A percentile compares a stretch with the other conserved stretches of the same genome.
These are phyloP conservation scores for Juncus effusus DNA, from an alignment of 176 grass and related monocot species.

Conservation along the genomic window DNA sequence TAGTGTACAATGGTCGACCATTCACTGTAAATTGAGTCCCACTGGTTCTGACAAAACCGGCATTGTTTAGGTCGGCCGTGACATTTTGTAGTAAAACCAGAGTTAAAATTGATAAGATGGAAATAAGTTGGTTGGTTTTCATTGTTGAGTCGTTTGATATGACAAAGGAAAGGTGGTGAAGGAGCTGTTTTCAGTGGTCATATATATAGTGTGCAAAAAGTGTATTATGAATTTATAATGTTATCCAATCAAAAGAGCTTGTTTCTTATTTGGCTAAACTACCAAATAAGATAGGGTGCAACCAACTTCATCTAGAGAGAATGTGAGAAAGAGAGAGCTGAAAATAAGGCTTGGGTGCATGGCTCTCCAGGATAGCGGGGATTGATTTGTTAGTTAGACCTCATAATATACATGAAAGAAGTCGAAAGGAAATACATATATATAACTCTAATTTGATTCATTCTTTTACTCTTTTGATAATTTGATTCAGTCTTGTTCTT, in stretches of 20 bases:
- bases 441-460: neutral
- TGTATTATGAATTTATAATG: neutral
- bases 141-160: constrained; percentile 11
- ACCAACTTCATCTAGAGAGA: constrained; percentile 25
- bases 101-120: constrained; percentile 13
- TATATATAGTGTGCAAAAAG: constrained; percentile 26
- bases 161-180: constrained; percentile 6
- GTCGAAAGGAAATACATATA: neutral
- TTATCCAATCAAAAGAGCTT: neutral
- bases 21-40: constrained; percentile 47
- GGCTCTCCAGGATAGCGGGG: neutral
- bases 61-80: neutral
- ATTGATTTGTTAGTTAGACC: too few relatives aligned
- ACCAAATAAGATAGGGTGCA: constrained; percentile 27
- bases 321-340: neutral
- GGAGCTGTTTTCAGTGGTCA: neutral
- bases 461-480: too few relatives aligned
- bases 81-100: constrained; percentile 11
- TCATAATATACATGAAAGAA: neutral
- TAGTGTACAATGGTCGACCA: constrained; percentile 42
- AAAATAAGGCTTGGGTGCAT: constrained; percentile 2
- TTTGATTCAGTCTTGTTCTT: too few relatives aligned
- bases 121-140: constrained; percentile 26
- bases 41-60: constrained; percentile 40
- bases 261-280: constrained; percentile 20